phyloP scores from a whole-genome alignment of 257 asterid species.

The Forsythia suspensa region DNA sequence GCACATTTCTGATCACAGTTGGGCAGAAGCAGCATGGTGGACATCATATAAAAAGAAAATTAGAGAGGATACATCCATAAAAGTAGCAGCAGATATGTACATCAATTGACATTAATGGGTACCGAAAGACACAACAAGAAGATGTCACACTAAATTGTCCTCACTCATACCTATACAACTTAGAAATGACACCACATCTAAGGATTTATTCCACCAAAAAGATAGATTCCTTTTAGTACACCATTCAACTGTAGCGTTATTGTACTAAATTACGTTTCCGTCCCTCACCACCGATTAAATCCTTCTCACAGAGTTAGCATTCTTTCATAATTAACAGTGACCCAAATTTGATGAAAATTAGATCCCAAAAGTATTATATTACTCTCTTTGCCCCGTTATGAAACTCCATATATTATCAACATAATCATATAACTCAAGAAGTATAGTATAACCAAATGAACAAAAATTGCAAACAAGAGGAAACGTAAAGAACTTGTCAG shows the following conservation, averaged over 20 bases:
- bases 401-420: constrained; percentile 3
- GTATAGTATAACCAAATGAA: not conserved
- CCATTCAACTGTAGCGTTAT: constrained; percentile 7
- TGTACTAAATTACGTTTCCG: not conserved
- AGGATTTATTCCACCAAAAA: constrained; percentile 15
- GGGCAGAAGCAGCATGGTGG: not conserved
- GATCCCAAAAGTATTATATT: not conserved
- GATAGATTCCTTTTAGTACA: not conserved
- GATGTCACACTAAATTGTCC: not conserved
- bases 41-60: not conserved
- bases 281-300: not conserved
- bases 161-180: not conserved
- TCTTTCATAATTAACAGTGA: constrained; percentile 1
- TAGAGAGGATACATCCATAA: not conserved
- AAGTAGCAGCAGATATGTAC: not conserved
- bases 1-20: not conserved
- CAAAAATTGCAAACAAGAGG: not conserved
- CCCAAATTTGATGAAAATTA: not conserved
- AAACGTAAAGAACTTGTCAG: not conserved
- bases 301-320: not conserved
- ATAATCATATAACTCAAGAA: constrained; percentile 8
- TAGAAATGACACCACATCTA: not conserved
- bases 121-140: not conserved
- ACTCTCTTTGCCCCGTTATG: not conserved
- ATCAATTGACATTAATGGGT: not conserved